Evolutionary conservation across 176 grass and related monocot genomes (phyloP).

Genomic region (Secale cereale): DNA sequence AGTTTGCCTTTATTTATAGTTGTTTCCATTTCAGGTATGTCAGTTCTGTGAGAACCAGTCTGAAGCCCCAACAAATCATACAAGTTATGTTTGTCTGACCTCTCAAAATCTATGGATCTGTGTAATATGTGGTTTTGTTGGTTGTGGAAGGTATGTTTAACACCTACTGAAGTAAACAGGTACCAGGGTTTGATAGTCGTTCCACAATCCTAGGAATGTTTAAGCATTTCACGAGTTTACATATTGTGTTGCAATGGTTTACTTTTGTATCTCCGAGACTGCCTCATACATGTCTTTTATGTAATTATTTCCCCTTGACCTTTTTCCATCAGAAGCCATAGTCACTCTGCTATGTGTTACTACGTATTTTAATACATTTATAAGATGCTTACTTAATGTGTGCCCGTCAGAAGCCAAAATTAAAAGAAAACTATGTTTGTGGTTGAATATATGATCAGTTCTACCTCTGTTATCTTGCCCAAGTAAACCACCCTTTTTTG

Average conservation of each 20-base stretch:
- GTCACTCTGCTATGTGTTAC: not conserved
- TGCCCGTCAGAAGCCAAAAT: not conserved
- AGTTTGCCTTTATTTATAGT: not conserved
- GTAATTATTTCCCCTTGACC: not conserved
- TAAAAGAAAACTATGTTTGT: not conserved
- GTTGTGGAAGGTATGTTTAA: conserved; percentile 80
- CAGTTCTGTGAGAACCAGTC: conserved; percentile 80
- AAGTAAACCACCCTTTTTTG: not conserved
- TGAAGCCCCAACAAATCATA: conserved; percentile 72
- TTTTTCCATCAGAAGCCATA: not conserved
- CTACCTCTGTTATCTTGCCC: not conserved
- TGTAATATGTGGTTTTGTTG: conserved; percentile 95
- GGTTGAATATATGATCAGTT: not conserved
- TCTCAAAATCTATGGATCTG: conserved; percentile 95
- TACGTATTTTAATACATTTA: not conserved
- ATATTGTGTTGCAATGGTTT: not conserved
- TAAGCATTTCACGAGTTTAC: not conserved
- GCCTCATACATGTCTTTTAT: not conserved
- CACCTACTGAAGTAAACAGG: not conserved
- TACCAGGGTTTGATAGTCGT: not conserved
- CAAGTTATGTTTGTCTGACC: conserved; percentile 81
- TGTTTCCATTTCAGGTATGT: conserved; percentile 66
- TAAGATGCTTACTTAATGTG: not conserved
- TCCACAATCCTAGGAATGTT: not conserved
- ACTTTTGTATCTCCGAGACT: not conserved